phyloP scores from a whole-genome alignment of 106 monocot species.

The Apostasia ramifera region DNA sequence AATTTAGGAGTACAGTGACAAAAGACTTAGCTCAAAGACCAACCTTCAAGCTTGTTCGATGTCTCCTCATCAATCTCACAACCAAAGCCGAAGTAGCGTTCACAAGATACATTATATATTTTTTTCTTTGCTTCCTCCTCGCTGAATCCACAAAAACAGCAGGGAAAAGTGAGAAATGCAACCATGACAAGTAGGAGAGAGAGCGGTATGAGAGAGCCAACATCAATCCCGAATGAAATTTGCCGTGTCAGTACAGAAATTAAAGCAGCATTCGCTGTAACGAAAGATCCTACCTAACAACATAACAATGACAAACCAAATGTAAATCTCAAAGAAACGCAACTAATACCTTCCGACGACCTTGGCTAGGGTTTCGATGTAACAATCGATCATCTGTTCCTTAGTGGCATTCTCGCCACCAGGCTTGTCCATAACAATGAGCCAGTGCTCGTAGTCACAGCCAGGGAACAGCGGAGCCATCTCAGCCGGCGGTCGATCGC shows the following conservation, averaged over 20 bases:
- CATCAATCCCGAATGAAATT: no score
- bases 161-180: no score
- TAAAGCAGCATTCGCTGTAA: neutral
- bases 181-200: no score
- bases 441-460: slow-evolving; percentile 84
- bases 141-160: slow-evolving; percentile 16
- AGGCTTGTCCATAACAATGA: slow-evolving; percentile 73
- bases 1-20: no score
- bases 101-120: slow-evolving; percentile 90
- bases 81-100: slow-evolving; percentile 83
- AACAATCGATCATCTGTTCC: slow-evolving; percentile 82
- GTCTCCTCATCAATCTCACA: slow-evolving; percentile 88
- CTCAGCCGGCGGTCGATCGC: slow-evolving; percentile 65
- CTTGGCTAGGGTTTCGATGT: slow-evolving; percentile 71
- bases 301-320: no score
- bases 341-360: slow-evolving; percentile 55
- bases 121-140: slow-evolving; percentile 88
- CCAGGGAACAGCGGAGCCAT: slow-evolving; percentile 77
- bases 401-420: slow-evolving; percentile 54
- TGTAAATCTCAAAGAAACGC: no score
- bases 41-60: slow-evolving; percentile 84
- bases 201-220: no score
- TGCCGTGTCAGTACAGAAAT: neutral
- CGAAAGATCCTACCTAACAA: slow-evolving; percentile 1
- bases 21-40: neutral